Percentiles rank a stretch among this genome's conserved stretches.
phyloP scores from a whole-genome alignment of 371 early-diverging fungal species.

The Rhizopus delemar region DNA sequence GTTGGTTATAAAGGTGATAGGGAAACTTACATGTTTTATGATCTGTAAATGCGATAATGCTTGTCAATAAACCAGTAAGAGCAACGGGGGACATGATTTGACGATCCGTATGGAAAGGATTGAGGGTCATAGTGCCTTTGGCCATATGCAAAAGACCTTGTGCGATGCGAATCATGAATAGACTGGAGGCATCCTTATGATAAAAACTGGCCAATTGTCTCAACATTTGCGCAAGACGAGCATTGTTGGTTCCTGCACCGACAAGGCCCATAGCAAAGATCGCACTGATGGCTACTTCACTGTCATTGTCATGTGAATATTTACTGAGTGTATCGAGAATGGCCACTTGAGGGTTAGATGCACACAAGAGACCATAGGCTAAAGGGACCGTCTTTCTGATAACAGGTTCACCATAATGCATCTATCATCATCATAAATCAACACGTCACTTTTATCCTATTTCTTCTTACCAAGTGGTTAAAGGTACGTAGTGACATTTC shows the following conservation, averaged over 20 bases:
- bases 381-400: slow-evolving; percentile 94
- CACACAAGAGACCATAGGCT: slow-evolving; percentile 93
- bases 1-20: not conserved
- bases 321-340: slow-evolving; percentile 96
- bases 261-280: slow-evolving; percentile 99
- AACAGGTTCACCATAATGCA: slow-evolving; percentile 97
- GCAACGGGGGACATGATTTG: slow-evolving; percentile 88
- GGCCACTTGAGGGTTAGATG: slow-evolving; percentile 91
- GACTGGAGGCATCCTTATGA: slow-evolving; percentile 90
- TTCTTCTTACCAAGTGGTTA: slow-evolving; percentile 84
- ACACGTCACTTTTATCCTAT: slow-evolving; percentile 84
- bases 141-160: slow-evolving; percentile 98
- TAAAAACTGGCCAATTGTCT: slow-evolving; percentile 96
- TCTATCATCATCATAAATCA: slow-evolving; percentile 52
- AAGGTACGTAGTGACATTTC: slow-evolving; percentile 95
- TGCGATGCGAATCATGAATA: slow-evolving; percentile 95
- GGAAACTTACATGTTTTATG: slow-evolving; percentile 74
- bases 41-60: slow-evolving; percentile 86
- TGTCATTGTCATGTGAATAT: slow-evolving; percentile 96
- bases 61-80: slow-evolving; percentile 86
- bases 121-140: slow-evolving; percentile 95
- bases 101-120: slow-evolving; percentile 93
- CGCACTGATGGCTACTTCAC: slow-evolving; percentile 92
- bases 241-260: slow-evolving; percentile 99
- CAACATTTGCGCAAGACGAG: slow-evolving; percentile 96